Evolutionary conservation across 169 alveolate genomes (phyloP).

Genomic region (Eimeria zaria): DNA sequence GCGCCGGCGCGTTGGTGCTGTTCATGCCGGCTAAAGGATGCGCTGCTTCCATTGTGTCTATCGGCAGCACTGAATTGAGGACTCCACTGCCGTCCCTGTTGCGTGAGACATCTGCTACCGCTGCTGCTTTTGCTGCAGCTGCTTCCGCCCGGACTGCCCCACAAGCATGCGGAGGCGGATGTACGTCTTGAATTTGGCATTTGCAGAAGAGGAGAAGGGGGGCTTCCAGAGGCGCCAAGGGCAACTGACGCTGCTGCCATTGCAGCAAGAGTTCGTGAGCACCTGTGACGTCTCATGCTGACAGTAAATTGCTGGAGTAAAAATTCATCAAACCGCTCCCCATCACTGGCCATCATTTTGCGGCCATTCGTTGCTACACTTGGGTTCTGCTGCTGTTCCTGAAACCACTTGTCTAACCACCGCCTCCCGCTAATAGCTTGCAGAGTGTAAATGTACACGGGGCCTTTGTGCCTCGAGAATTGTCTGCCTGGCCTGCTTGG

Average conservation of each 20-base stretch:
- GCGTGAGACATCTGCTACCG: neutral
- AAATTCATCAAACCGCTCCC: slow-evolving; percentile 18
- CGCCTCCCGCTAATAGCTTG: slow-evolving; percentile 84
- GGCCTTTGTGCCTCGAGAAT: slow-evolving; percentile 54
- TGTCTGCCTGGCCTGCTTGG: neutral
- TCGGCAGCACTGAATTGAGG: neutral
- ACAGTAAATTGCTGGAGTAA: neutral
- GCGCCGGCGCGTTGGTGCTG: neutral
- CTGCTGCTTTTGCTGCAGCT: slow-evolving; percentile 64
- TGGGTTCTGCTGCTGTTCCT: slow-evolving; percentile 36
- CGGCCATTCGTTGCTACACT: neutral
- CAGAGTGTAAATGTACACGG: slow-evolving; percentile 76
- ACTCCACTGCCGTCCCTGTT: neutral
- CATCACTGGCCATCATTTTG: neutral
- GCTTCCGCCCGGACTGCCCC: slow-evolving; percentile 3
- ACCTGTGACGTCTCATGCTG: slow-evolving; percentile 41
- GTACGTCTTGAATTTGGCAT: neutral
- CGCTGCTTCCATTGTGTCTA: slow-evolving; percentile 2
- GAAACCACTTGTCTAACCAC: slow-evolving; percentile 67
- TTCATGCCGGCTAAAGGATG: neutral
- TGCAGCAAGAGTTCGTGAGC: slow-evolving; percentile 65
- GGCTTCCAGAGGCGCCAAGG: neutral
- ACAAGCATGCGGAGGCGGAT: neutral
- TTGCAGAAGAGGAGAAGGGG: neutral
- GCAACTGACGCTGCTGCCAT: slow-evolving; percentile 65